These are phyloP conservation scores for Pseudopithomyces chartarum DNA, from an alignment of 2,329 filamentous ascomycete species.

Conservation along the genomic window DNA sequence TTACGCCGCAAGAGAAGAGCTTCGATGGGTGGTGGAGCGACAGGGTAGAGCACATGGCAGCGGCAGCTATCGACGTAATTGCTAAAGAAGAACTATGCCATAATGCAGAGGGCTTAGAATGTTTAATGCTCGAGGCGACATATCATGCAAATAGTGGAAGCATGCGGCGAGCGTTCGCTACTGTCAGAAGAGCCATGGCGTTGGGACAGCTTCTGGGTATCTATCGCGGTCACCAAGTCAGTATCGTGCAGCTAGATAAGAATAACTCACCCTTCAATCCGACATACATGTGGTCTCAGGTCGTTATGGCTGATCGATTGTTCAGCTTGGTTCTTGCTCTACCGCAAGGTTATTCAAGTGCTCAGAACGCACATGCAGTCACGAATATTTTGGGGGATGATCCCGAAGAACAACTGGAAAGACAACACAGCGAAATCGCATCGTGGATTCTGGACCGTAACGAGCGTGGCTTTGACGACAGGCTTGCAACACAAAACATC, in stretches of 20 bases:
- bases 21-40: background rate
- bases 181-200: conserved; percentile 8
- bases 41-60: conserved; percentile 3
- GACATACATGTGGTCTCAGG: conserved; percentile 4
- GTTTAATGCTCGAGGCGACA: conserved; percentile 9
- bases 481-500: background rate
- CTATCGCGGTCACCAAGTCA: background rate
- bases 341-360: conserved; percentile 3
- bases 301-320: conserved; percentile 1
- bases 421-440: conserved; percentile 3
- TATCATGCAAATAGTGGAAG: conserved; percentile 5
- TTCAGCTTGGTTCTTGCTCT: conserved; percentile 7
- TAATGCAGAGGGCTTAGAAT: conserved; percentile 7
- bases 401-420: conserved; percentile 1
- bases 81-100: conserved; percentile 1
- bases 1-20: background rate
- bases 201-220: conserved; percentile 5
- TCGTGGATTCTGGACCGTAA: conserved; percentile 6
- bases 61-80: conserved; percentile 4
- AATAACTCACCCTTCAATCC: background rate
- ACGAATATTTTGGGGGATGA: background rate
- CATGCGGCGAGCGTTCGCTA: conserved; percentile 3
- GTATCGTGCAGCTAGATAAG: background rate
- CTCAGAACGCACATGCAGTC: background rate
- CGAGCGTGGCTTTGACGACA: background rate